Conservation (phyloP, 2,329 filamentous ascomycete species). For the Cytospora leucostoma region DNA sequence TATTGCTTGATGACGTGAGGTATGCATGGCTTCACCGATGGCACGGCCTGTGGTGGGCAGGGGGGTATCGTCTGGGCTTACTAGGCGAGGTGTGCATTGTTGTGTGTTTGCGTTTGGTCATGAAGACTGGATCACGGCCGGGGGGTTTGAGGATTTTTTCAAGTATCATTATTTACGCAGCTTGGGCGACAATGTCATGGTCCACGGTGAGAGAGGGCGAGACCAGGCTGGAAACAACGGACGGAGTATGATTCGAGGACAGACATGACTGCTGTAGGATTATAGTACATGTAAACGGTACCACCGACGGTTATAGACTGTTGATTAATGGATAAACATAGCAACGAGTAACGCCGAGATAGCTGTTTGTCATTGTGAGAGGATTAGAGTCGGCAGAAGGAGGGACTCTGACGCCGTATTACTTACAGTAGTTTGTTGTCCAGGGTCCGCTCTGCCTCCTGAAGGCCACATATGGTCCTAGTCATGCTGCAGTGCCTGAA, state of each 20-base stretch:
- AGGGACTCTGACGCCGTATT: constrained; percentile 17
- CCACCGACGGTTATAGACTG: neutral
- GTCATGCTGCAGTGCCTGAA: neutral
- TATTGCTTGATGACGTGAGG: neutral
- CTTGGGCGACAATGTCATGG: neutral
- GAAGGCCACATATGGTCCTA: too few relatives aligned
- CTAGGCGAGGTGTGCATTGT: neutral
- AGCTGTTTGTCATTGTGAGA: neutral
- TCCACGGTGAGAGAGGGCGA: neutral
- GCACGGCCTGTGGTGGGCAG: neutral
- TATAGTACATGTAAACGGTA: neutral
- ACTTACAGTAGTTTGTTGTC: neutral
- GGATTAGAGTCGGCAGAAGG: constrained; percentile 7
- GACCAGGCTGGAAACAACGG: neutral
- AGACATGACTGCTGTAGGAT: constrained; percentile 6
- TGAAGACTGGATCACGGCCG: neutral
- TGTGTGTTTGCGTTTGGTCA: neutral
- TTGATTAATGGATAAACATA: neutral
- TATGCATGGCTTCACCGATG: neutral
- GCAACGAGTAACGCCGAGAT: neutral
- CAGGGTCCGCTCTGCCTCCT: neutral
- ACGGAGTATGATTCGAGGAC: neutral
- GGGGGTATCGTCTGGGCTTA: neutral
- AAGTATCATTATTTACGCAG: neutral
- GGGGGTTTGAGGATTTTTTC: neutral